These are phyloP conservation scores for Pseudofabraea citricarpa DNA, from an alignment of 2,329 filamentous ascomycete genomes.

Conservation along the genomic window DNA sequence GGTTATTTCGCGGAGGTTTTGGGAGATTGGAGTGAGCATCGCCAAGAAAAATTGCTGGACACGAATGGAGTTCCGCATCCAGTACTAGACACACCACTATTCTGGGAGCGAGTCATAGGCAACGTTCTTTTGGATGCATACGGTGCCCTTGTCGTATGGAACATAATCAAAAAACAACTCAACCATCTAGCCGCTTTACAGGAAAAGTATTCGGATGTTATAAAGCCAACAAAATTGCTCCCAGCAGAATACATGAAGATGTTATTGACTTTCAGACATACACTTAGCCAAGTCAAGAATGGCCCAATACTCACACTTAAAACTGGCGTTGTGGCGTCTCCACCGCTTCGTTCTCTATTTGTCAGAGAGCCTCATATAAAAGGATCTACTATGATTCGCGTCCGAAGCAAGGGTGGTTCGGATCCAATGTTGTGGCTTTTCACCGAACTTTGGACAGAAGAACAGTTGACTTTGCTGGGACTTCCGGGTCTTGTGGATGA, in stretches of 20 bases:
- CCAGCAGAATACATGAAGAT: constrained; percentile 34
- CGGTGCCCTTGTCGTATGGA: constrained; percentile 7
- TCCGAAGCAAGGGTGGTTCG: constrained; percentile 1
- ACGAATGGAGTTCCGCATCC: constrained; percentile 21
- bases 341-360: too few relatives aligned
- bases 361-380: constrained; percentile 1
- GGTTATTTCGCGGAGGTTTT: constrained; percentile 45
- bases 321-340: background rate
- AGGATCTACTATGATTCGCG: constrained; percentile 17
- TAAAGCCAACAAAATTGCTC: constrained; percentile 29
- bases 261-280: constrained; percentile 33
- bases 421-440: constrained; percentile 9
- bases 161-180: constrained; percentile 16
- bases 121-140: constrained; percentile 29
- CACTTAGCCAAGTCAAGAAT: too few relatives aligned
- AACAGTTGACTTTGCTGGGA: constrained; percentile 1
- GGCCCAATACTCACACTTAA: background rate
- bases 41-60: constrained; percentile 39
- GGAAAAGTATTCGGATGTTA: constrained; percentile 24
- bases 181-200: constrained; percentile 24
- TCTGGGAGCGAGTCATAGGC: constrained; percentile 37
- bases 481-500: constrained; percentile 15
- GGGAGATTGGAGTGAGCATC: constrained; percentile 40
- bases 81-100: constrained; percentile 13
- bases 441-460: constrained; percentile 8